phyloP scores from a whole-genome alignment of 352 stramenopile genomes.

The Phytophthora syringae region DNA sequence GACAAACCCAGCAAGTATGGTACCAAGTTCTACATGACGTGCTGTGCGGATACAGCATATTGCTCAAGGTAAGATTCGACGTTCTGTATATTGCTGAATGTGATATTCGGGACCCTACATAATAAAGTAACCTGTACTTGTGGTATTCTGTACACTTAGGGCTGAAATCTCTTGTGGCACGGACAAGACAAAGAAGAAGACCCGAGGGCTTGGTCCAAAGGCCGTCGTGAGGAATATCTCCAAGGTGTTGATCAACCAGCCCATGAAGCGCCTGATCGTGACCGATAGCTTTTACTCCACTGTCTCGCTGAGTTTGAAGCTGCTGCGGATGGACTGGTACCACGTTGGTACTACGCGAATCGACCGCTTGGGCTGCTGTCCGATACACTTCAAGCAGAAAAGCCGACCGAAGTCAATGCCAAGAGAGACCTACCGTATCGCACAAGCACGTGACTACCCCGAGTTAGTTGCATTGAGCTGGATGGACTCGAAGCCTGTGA shows the following conservation, averaged over 20 bases:
- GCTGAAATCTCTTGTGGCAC: conserved; percentile 19
- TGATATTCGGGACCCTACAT: conserved; percentile 5
- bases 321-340: conserved; percentile 15
- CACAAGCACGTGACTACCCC: conserved; percentile 8
- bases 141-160: conserved; percentile 19
- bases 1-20: conserved; percentile 30
- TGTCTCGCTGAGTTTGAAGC: conserved; percentile 8
- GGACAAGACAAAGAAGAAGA: conserved; percentile 4
- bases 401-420: conserved; percentile 11
- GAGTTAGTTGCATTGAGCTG: conserved; percentile 12
- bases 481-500: conserved; percentile 21
- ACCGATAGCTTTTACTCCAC: conserved; percentile 25
- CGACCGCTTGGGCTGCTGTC: conserved; percentile 16
- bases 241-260: conserved; percentile 11
- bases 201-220: background rate
- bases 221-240: conserved; percentile 17
- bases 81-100: conserved; percentile 7
- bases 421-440: conserved; percentile 16
- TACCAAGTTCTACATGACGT: conserved; percentile 37
- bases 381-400: conserved; percentile 20
- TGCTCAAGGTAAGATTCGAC: conserved; percentile 10
- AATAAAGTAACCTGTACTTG: background rate
- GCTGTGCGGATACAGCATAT: conserved; percentile 21
- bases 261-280: conserved; percentile 7
- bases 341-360: conserved; percentile 18